Percentiles rank a stretch among this genome's conserved stretches.
phyloP scores from a whole-genome alignment of 2,329 filamentous ascomycete genomes.

The Pseudogymnoascus sp. region DNA sequence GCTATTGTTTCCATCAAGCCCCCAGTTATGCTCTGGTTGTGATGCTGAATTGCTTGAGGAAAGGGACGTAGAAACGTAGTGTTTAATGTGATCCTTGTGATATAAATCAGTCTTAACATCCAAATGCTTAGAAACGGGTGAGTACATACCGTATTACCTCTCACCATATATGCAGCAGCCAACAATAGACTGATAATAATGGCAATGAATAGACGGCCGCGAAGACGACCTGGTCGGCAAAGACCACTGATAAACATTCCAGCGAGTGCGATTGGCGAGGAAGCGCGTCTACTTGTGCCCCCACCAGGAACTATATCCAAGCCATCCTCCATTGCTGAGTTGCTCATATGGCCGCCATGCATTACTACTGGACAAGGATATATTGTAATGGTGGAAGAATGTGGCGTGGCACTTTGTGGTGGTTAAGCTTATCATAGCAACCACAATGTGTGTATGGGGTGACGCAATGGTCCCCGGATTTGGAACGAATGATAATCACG shows the following conservation, averaged over 20 bases:
- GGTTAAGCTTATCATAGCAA: not conserved
- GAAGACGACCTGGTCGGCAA: conserved; percentile 17
- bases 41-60: not conserved
- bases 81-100: not conserved
- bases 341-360: not conserved
- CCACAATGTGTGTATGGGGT: not conserved
- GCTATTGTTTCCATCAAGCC: not conserved
- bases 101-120: not conserved
- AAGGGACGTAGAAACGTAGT: not conserved
- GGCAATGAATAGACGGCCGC: conserved; percentile 13
- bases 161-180: conserved; percentile 10
- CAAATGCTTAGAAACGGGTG: not conserved
- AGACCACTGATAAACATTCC: conserved; percentile 16
- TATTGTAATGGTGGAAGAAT: not conserved
- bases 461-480: not conserved
- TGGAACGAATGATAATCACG: conserved; percentile 1
- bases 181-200: conserved; percentile 13
- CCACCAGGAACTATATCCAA: not conserved
- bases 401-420: not conserved
- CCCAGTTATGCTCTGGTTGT: not conserved
- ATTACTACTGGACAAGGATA: not conserved
- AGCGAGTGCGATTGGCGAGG: conserved; percentile 15
- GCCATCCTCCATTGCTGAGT: not conserved
- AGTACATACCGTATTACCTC: not conserved
- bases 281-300: conserved; percentile 4